These are phyloP conservation scores for Flaveria trinervia DNA, from an alignment of 129 eudicot genomes.

Conservation along the genomic window DNA sequence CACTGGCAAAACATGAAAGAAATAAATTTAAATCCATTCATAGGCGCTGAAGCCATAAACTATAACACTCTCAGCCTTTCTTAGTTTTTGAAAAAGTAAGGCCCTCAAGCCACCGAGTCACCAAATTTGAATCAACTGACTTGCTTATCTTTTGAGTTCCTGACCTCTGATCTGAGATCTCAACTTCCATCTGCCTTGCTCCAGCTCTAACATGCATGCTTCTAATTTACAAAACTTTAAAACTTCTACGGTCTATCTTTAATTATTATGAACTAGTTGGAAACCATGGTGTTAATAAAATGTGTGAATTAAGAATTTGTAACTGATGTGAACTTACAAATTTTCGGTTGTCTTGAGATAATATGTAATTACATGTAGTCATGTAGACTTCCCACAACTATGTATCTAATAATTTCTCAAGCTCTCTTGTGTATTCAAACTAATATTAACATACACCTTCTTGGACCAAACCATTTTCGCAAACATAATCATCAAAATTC, in stretches of 20 bases:
- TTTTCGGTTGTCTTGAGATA: neutral
- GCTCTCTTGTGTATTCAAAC: no score
- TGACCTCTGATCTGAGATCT: neutral
- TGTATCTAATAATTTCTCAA: neutral
- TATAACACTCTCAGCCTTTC: neutral
- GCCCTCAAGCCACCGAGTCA: neutral
- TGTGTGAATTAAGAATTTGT: neutral
- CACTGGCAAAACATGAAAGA: neutral
- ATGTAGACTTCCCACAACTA: neutral
- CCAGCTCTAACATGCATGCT: neutral
- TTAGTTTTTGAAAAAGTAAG: neutral
- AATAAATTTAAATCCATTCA: neutral
- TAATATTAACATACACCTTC: no score
- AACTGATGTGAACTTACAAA: neutral
- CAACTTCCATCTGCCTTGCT: neutral
- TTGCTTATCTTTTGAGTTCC: neutral
- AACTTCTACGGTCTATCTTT: neutral
- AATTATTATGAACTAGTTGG: neutral
- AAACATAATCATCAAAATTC: no score
- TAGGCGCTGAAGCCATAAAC: neutral
- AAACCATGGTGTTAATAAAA: neutral
- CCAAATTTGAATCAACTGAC: neutral
- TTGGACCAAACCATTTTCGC: no score
- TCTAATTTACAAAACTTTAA: neutral
- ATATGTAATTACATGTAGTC: neutral